These are phyloP conservation scores for Leucaena leucocephala DNA, from an alignment of 306 rosid species.

Conservation along the genomic window DNA sequence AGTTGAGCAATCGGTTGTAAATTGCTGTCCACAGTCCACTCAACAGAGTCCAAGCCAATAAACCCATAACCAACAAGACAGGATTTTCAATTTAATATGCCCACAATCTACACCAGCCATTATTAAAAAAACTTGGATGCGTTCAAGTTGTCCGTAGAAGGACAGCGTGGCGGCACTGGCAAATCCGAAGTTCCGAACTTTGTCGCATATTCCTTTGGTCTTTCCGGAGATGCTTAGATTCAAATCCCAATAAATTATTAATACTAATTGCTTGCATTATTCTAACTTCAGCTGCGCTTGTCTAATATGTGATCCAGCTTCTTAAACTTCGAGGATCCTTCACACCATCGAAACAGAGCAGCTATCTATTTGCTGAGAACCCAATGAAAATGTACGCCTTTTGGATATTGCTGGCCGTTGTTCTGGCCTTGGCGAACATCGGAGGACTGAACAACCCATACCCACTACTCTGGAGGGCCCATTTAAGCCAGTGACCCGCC, in stretches of 20 bases:
- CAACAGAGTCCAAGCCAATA: too few relatives aligned
- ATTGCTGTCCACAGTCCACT: too few relatives aligned
- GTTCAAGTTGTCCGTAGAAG: too few relatives aligned
- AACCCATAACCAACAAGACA: too few relatives aligned
- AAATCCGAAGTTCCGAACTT: background rate
- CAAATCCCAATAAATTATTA: conserved; percentile 25
- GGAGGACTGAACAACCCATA: conserved; percentile 47
- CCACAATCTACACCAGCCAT: too few relatives aligned
- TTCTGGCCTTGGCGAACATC: conserved; percentile 34
- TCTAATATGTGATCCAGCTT: background rate
- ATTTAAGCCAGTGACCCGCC: conserved; percentile 70
- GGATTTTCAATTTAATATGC: too few relatives aligned
- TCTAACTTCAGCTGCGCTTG: conserved; percentile 19
- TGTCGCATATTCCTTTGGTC: conserved; percentile 41
- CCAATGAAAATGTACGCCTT: conserved; percentile 40
- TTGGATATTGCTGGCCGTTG: conserved; percentile 37
- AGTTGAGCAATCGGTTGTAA: too few relatives aligned
- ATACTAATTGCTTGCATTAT: too few relatives aligned
- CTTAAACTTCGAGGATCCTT: background rate
- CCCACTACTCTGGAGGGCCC: conserved; percentile 91
- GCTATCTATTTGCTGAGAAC: conserved; percentile 6
- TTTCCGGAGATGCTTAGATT: conserved; percentile 19
- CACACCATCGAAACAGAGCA: background rate
- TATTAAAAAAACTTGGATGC: too few relatives aligned
- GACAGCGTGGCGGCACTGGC: background rate